These are phyloP conservation scores for Ophiognomonia clavigignenti-juglandacearum DNA, from an alignment of 2,329 filamentous ascomycete species.

Conservation along the genomic window DNA sequence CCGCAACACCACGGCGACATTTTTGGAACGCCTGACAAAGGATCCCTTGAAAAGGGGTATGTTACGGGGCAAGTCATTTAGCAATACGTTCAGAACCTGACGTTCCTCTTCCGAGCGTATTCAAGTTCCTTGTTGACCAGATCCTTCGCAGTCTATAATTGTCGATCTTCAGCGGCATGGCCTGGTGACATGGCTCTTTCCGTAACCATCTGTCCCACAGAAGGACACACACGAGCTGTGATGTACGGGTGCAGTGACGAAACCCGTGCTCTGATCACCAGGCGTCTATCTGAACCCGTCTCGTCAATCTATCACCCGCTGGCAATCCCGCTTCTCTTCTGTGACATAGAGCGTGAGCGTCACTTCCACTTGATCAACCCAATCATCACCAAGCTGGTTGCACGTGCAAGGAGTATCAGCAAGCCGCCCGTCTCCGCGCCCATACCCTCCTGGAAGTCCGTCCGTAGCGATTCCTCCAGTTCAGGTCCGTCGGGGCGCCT, in stretches of 20 bases:
- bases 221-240: background rate
- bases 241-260: background rate
- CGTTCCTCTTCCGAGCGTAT: too few relatives aligned
- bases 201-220: background rate
- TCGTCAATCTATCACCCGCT: background rate
- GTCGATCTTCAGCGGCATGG: background rate
- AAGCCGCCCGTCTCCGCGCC: background rate
- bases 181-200: background rate
- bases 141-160: slow-evolving; percentile 2
- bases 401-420: background rate
- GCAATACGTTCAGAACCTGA: too few relatives aligned
- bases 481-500: background rate
- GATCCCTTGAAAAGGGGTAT: too few relatives aligned
- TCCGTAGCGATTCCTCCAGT: too few relatives aligned
- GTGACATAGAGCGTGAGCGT: background rate
- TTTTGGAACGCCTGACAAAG: background rate
- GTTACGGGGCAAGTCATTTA: too few relatives aligned
- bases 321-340: background rate
- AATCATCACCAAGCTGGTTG: background rate
- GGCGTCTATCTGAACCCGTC: background rate
- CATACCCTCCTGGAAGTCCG: background rate
- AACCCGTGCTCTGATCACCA: background rate
- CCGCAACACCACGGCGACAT: background rate
- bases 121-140: too few relatives aligned
- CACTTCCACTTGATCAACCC: background rate